These are phyloP conservation scores for Begonia loranthoides DNA, from an alignment of 306 rosid genomes.

Conservation along the genomic window DNA sequence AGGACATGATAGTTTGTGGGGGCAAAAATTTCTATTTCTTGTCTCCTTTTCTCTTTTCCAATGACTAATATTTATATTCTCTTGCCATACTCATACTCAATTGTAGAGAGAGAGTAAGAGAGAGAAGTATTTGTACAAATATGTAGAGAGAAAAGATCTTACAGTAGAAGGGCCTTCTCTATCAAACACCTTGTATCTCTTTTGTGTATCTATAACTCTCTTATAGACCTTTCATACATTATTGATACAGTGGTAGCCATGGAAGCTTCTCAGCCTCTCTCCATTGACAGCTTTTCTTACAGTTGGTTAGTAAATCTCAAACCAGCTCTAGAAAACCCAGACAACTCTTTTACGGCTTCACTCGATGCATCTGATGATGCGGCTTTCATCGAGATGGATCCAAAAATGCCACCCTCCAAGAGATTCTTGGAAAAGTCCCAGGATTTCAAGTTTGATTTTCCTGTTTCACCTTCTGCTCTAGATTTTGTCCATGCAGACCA, in stretches of 20 bases:
- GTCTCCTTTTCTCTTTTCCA: constrained; percentile 27
- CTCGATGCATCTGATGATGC: constrained; percentile 69
- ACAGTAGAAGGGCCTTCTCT: constrained; percentile 14
- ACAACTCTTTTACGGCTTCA: constrained; percentile 45
- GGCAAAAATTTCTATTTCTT: constrained; percentile 45
- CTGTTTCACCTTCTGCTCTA: constrained; percentile 41
- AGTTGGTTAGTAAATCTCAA: constrained; percentile 88
- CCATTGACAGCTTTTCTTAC: constrained; percentile 88
- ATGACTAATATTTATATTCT: constrained; percentile 49
- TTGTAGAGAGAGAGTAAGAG: constrained; percentile 48
- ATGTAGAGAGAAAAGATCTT: no score
- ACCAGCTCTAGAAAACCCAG: constrained; percentile 66
- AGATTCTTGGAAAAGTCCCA: constrained; percentile 58
- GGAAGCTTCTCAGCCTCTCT: constrained; percentile 81
- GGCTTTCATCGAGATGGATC: constrained; percentile 98
- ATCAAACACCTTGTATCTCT: constrained; percentile 7
- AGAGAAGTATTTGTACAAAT: background rate
- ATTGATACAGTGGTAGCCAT: constrained; percentile 27
- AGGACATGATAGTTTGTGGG: constrained; percentile 59
- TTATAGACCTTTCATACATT: constrained; percentile 8
- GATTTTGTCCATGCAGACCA: constrained; percentile 84
- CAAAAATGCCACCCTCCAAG: constrained; percentile 80
- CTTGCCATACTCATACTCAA: constrained; percentile 65
- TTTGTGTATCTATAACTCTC: constrained; percentile 10
- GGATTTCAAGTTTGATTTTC: constrained; percentile 83